These are phyloP conservation scores for Coemansia sp. DNA, from an alignment of 192 early-diverging fungal genomes.

Conservation along the genomic window DNA sequence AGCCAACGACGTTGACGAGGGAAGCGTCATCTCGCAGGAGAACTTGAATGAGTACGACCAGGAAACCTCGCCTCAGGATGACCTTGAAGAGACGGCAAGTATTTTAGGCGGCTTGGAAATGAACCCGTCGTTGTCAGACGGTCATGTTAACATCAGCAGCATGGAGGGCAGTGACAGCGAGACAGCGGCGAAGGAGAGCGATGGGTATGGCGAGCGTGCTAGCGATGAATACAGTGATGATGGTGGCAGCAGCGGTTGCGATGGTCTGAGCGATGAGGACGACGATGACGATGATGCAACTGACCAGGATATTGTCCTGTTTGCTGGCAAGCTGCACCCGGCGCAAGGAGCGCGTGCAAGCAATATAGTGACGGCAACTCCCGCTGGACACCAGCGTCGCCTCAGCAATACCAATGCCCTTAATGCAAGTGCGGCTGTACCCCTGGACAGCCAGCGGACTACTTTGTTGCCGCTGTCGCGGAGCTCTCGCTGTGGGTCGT, in stretches of 20 bases:
- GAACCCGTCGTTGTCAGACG: neutral
- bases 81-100: slow-evolving; percentile 21
- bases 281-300: slow-evolving; percentile 10
- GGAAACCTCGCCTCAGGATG: neutral
- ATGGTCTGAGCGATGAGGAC: slow-evolving; percentile 5
- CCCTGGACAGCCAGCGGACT: neutral
- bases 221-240: neutral
- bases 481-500: slow-evolving; percentile 13
- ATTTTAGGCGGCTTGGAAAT: slow-evolving; percentile 6
- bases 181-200: slow-evolving; percentile 4
- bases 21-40: slow-evolving; percentile 47
- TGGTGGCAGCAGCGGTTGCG: slow-evolving; percentile 7
- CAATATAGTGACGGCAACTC: neutral
- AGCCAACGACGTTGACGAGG: slow-evolving; percentile 9
- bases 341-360: neutral
- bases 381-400: slow-evolving; percentile 7
- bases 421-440: neutral
- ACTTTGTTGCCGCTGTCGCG: slow-evolving; percentile 19
- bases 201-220: neutral
- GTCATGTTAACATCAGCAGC: neutral
- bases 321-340: slow-evolving; percentile 33
- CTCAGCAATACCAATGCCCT: slow-evolving; percentile 10
- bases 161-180: neutral
- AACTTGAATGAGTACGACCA: slow-evolving; percentile 3
- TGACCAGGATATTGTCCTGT: slow-evolving; percentile 49